phyloP scores from a whole-genome alignment of 257 asterid genomes.

The Apocynum venetum region DNA sequence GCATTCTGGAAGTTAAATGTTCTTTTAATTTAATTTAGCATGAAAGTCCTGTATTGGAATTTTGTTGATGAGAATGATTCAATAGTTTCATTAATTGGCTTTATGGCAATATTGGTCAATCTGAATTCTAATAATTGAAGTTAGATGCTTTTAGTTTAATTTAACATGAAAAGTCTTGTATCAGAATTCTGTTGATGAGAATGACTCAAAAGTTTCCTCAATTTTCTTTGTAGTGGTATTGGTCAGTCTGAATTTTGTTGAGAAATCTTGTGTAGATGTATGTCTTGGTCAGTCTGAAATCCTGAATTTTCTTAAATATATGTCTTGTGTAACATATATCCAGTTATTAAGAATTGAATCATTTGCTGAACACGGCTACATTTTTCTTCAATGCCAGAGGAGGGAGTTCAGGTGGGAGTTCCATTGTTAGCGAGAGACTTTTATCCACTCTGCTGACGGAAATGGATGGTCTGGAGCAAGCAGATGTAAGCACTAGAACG shows the following conservation, averaged over 20 bases:
- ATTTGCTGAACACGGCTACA: neutral
- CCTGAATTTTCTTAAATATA: neutral
- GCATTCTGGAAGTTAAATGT: neutral
- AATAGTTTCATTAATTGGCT: neutral
- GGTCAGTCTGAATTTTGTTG: neutral
- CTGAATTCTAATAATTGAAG: neutral
- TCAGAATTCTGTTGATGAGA: neutral
- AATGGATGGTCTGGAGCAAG: constrained; percentile 97
- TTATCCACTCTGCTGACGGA: constrained; percentile 87
- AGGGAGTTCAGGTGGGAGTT: constrained; percentile 68
- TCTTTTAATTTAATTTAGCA: neutral
- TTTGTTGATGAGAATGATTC: neutral
- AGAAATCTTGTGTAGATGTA: neutral
- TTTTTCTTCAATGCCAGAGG: constrained; percentile 51
- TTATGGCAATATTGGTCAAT: neutral
- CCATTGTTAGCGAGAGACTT: constrained; percentile 83
- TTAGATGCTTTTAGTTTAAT: neutral
- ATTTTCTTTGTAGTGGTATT: neutral
- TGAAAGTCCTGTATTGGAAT: neutral
- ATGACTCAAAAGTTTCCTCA: neutral
- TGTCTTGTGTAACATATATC: neutral
- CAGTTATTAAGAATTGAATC: neutral
- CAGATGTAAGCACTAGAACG: constrained; percentile 48
- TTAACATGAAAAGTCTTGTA: neutral
- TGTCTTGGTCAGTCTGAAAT: too few species aligned